phyloP scores from a whole-genome alignment of 805 yeast genomes.

The Nakazawaea ernobii region DNA sequence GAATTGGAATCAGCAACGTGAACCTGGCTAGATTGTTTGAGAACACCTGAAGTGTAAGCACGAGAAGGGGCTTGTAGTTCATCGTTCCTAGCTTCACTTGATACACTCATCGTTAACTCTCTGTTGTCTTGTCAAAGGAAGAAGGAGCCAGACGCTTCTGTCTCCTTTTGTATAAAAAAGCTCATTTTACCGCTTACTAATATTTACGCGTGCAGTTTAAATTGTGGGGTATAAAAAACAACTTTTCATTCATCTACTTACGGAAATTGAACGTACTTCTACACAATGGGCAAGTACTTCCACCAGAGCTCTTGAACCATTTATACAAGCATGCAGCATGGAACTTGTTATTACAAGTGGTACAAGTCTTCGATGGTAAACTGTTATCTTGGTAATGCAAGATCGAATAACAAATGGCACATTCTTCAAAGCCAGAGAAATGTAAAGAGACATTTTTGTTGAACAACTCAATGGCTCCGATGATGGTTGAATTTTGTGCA shows the following conservation, averaged over 20 bases:
- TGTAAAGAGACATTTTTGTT: conserved; percentile 74
- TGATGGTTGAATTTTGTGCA: conserved; percentile 64
- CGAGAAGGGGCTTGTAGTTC: background rate
- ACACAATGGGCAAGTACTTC: conserved; percentile 93
- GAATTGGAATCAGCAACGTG: too few relatives aligned
- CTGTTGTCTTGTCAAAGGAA: too few relatives aligned
- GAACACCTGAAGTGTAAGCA: background rate
- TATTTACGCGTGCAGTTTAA: background rate
- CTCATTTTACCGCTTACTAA: too few relatives aligned
- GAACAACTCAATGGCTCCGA: conserved; percentile 63
- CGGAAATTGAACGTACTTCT: conserved; percentile 55
- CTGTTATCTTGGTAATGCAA: conserved; percentile 82
- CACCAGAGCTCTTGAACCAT: conserved; percentile 94
- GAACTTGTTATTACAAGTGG: conserved; percentile 88
- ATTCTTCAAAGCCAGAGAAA: conserved; percentile 91
- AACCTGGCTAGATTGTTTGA: background rate
- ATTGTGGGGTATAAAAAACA: background rate
- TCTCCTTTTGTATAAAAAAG: background rate
- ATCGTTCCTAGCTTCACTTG: background rate
- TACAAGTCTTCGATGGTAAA: conserved; percentile 81
- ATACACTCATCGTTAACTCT: background rate
- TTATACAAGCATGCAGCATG: conserved; percentile 94
- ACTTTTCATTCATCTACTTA: background rate
- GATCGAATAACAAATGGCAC: conserved; percentile 94
- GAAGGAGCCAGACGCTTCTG: too few relatives aligned